Evolutionary conservation across 2,329 filamentous ascomycete species (phyloP).

Genomic region (Colletotrichum truncatum): DNA sequence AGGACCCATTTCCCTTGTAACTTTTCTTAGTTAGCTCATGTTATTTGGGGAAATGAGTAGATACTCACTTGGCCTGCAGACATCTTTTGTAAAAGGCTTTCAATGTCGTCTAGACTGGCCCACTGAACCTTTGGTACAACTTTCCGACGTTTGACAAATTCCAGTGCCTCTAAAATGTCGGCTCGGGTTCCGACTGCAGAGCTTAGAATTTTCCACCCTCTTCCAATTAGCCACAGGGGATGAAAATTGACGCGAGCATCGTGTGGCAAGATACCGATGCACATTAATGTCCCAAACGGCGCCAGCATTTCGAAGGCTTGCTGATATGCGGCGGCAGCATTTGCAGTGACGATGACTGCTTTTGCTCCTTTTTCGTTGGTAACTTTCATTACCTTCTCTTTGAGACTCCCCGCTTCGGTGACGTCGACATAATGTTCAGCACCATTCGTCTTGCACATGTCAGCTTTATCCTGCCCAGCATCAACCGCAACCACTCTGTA

Average conservation of each 20-base stretch:
- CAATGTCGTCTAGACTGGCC: conserved; percentile 35
- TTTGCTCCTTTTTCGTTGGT: conserved; percentile 35
- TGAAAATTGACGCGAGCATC: conserved; percentile 37
- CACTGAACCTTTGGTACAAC: conserved; percentile 35
- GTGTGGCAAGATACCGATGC: conserved; percentile 46
- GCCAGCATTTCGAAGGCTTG: conserved; percentile 43
- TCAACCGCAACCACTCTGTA: conserved; percentile 50
- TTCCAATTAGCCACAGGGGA: conserved; percentile 45
- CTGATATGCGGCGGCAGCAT: conserved; percentile 42
- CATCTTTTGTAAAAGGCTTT: conserved; percentile 16
- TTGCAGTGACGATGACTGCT: conserved; percentile 43
- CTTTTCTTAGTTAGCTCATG: neutral
- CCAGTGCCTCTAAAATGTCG: conserved; percentile 50
- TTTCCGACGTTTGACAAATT: conserved; percentile 43
- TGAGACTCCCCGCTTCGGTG: conserved; percentile 31
- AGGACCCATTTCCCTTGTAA: conserved; percentile 23
- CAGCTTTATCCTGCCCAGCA: conserved; percentile 40
- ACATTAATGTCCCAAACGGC: conserved; percentile 49
- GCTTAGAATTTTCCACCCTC: conserved; percentile 44
- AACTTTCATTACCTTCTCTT: conserved; percentile 35
- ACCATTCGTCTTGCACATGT: conserved; percentile 40
- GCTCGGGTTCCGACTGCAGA: conserved; percentile 45
- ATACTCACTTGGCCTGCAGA: neutral
- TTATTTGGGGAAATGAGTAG: no score
- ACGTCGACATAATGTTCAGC: conserved; percentile 50